Evolutionary conservation across 2,329 filamentous ascomycete species (phyloP), one percentile per base, ranked within the genome.

Genomic region (Shiraia bambusicola): DNA sequence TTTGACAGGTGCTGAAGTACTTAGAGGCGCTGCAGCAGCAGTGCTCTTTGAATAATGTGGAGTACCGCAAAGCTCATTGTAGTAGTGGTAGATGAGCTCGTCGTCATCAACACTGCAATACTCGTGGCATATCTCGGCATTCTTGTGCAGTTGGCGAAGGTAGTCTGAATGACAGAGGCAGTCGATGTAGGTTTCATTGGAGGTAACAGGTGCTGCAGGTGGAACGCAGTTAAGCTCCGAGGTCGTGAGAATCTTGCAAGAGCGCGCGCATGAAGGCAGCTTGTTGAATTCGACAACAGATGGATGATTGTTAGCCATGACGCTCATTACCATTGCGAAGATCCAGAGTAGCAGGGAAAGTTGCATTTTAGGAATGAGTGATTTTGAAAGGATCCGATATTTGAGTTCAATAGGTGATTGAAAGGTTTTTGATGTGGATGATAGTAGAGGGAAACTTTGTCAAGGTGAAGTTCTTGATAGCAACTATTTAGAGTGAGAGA

Each of bases 141-240:
- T 74, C 25, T 72, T 70, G 24, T 79, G 77, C 41, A 89, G 82
- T 7, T 75, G 66, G 3, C 75, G 70, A 2, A 93, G 76, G 15
- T 76, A 71, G 10, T 74, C 50, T 35, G 85, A 81, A 55, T 76
- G 72, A 71, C 89, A 95, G 72, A 94, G 90, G 70, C 89, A 94
- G 26, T 76, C 73, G 37, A 81, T 74, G 65, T 86, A 88, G 30
- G 74, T 77, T 14, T 66, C 59, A 28, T 76, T 65, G 34, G 76
- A 73, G 35, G 76, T 74, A 6, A 69, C 65, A 4, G 77, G 66
- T 16, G 70, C 75, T 3, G 78, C 79, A 8, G 72, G 69, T 3
- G 85, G 84, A 1, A 85, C 77, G 67, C 89, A 94, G 47, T 75
- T 81, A 32, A 78, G 78, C 60, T 90, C 33, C 2, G 40, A 26